Evolutionary conservation across 2,329 filamentous ascomycete species (phyloP).

Genomic region (Paracorniculantispora psalliotae): DNA sequence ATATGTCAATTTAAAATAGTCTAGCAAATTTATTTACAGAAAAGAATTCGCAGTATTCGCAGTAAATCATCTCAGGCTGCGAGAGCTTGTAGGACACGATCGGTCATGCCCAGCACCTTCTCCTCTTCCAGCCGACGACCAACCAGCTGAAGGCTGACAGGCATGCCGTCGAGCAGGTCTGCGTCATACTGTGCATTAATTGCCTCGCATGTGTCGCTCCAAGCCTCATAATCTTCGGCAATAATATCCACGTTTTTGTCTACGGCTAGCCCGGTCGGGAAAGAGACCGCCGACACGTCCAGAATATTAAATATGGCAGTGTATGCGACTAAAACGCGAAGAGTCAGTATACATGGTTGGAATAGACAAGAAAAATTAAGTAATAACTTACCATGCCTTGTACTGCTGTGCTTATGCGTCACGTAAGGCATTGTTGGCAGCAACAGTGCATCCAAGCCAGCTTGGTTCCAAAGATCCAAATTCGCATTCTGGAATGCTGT

Average conservation of each 20-base stretch:
- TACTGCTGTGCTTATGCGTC: constrained; percentile 35
- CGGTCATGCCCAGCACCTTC: constrained; percentile 32
- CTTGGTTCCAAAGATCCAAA: constrained; percentile 40
- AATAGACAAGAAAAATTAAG: not conserved
- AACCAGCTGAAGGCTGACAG: constrained; percentile 41
- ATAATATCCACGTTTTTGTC: constrained; percentile 35
- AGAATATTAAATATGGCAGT: constrained; percentile 47
- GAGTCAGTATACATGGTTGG: not conserved
- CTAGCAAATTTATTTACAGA: not conserved
- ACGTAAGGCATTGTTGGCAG: constrained; percentile 50
- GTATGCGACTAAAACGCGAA: constrained; percentile 36
- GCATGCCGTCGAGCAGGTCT: constrained; percentile 35
- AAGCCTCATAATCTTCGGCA: constrained; percentile 25
- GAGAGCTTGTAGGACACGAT: constrained; percentile 21
- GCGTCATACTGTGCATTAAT: constrained; percentile 39
- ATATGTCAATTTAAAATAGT: not conserved
- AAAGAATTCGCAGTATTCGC: not conserved
- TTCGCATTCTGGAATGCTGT: constrained; percentile 42
- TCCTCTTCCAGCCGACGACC: constrained; percentile 37
- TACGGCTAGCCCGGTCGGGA: constrained; percentile 37
- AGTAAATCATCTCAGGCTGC: not conserved
- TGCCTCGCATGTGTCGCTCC: constrained; percentile 32
- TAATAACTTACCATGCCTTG: constrained; percentile 1
- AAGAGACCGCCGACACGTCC: constrained; percentile 44
- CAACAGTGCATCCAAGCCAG: constrained; percentile 56